Evolutionary conservation across 2,329 filamentous ascomycete genomes (phyloP), one percentile per base, ranked within the genome.

Genomic region (Ophiostoma perfectum): DNA sequence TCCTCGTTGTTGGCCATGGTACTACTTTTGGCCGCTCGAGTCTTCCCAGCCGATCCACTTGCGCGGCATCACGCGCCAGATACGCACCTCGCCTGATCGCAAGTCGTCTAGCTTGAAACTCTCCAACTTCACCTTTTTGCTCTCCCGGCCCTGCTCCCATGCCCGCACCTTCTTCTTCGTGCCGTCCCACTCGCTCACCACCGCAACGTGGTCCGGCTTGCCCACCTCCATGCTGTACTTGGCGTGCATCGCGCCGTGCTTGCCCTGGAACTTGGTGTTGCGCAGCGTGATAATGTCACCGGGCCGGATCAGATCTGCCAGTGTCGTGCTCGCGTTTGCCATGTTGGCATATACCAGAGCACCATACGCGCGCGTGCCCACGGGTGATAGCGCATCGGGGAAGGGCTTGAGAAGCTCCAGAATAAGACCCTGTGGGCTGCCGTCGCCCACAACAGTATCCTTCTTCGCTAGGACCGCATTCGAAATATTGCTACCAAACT

Each of bases 131-230:
- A 96, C 89, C 82, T 97, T 98, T 78, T 90, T 94, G 77, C 88
- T 93, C 81, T 98, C 94, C 14, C 94, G 83, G 0, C 94, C 94
- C 77, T 99, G 95, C 78, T 98, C 95, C 91, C 92, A 98, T 1
- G 90, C 93, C 41, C 93, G 83, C 39, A 99, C 90, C 83, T 98
- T 97, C 84, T 97, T 97, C 86, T 97, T 97, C 55, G 92, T 96
- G 3, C 95, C 95, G 77, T 99, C 95, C 95, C 95, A 99, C 77
- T 99, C 95, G 9, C 92, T 86, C 4, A 99, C 94, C 2, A 99
- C 81, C 2, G 86, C 95, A 0, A 98, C 94, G 75, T 99, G 95
- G 72, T 94, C 92, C 4, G 86, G 87, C 76, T 92, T 95, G 72
- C 93, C 93, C 0, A 97, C 91, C 73, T 99, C 95, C 66, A 87